phyloP scores from a whole-genome alignment of 2,329 filamentous ascomycete species.

The Cytospora piceae region DNA sequence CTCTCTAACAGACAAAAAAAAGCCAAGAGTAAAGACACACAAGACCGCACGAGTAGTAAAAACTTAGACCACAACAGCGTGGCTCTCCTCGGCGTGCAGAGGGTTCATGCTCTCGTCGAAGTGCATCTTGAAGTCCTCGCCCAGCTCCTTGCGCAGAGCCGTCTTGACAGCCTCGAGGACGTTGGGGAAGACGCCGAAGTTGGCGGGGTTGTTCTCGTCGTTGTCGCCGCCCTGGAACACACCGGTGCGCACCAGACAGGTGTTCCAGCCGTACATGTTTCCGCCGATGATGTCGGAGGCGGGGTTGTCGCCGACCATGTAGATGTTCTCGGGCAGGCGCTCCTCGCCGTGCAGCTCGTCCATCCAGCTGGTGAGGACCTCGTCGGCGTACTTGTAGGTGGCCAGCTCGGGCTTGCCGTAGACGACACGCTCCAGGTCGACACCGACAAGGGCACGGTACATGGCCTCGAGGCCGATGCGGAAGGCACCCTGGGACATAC shows the following conservation, averaged over 20 bases:
- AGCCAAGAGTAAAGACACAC: neutral
- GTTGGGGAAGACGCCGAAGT: constrained; percentile 75
- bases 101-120: constrained; percentile 75
- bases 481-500: constrained; percentile 77
- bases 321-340: constrained; percentile 68
- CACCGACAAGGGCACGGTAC: constrained; percentile 71
- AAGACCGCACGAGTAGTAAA: neutral
- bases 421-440: constrained; percentile 74
- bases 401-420: constrained; percentile 76
- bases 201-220: constrained; percentile 76
- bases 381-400: constrained; percentile 79
- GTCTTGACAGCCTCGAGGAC: constrained; percentile 72
- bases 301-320: constrained; percentile 79
- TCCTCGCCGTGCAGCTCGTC: constrained; percentile 75
- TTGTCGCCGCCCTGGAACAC: constrained; percentile 79
- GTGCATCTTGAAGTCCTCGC: constrained; percentile 73
- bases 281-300: constrained; percentile 75
- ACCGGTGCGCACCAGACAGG: constrained; percentile 75
- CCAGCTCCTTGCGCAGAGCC: constrained; percentile 70
- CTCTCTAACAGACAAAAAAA: neutral
- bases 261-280: constrained; percentile 84
- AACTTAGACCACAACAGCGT: constrained; percentile 22
- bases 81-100: constrained; percentile 29
- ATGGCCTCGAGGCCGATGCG: constrained; percentile 74
- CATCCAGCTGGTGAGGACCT: constrained; percentile 75